Base-by-base conservation (phyloP, 2,329 filamentous ascomycete species). In the Volutella citrinella region DNA sequence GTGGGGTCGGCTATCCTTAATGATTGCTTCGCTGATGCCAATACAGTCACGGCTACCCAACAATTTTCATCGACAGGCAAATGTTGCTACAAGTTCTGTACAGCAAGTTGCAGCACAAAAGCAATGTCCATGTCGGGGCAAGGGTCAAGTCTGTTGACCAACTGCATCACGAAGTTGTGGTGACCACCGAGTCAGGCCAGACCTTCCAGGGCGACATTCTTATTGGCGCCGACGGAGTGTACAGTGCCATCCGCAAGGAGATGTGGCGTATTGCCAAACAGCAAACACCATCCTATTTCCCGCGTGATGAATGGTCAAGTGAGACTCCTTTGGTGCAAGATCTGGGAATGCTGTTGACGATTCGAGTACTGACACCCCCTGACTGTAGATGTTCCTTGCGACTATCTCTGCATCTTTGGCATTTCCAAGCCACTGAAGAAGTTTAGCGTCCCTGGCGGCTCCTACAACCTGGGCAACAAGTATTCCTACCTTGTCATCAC, bases 201-300 rank as follows among this genome's bases (percentile, higher is more conserved):
- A 34, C 27, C 0, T 57, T 55, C 27, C 32, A 40, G 3, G 64
- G 59, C 1, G 46, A 54, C 22, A 44, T 67, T 2, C 43, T 68
- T 2, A 48, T 66, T 5, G 63, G 64, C 6, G 56, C 58, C 5
- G 64, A 67, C 32, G 64, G 65, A n/a, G 52, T 67, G 15, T 54
- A 65, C 36, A 66, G 64, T 45, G 39, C 45, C 1, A 46, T 62
- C 5, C 46, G 65, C 12, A 27, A 43, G 7, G 52, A 59, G 19
- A 54, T 54, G 51, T 39, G 35, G 29, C 19, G 18, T 19, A 13
- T 14, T 5, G 4, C 7, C 11, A n/a, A n/a, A n/a, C n/a, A n/a
- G n/a, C n/a, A n/a, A n/a, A n/a, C n/a, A n/a, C n/a, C n/a, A n/a
- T n/a, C n/a, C n/a, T n/a, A n/a, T n/a, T n/a, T n/a, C n/a, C n/a